Evolutionary conservation across 2,329 filamentous ascomycete genomes (phyloP).

Genomic region (Neopestalotiopsis clavispora): DNA sequence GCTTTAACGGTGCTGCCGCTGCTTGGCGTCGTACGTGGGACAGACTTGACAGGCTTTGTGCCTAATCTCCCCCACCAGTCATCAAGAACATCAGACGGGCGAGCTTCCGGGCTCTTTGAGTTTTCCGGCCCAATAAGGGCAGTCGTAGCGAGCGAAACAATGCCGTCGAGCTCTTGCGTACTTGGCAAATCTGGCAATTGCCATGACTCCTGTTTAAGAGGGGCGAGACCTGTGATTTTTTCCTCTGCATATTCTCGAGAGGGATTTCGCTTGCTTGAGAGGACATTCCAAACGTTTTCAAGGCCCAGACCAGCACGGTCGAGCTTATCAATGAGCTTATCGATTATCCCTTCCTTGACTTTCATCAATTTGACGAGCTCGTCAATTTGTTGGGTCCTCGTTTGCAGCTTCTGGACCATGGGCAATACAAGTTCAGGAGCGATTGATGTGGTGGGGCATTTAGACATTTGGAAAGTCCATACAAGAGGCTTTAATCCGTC

Average conservation of each 20-base stretch:
- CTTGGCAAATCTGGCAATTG: constrained; percentile 31
- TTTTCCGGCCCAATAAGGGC: constrained; percentile 46
- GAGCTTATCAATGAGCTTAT: constrained; percentile 58
- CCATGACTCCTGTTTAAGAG: constrained; percentile 50
- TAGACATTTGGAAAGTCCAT: constrained; percentile 68
- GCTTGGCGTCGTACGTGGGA: constrained; percentile 19
- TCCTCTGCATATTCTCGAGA: constrained; percentile 49
- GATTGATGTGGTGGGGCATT: constrained; percentile 45
- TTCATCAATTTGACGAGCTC: constrained; percentile 48
- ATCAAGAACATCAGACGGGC: constrained; percentile 42
- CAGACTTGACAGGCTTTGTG: constrained; percentile 27
- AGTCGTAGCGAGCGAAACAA: constrained; percentile 42
- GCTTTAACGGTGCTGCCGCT: constrained; percentile 18
- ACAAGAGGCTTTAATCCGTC: constrained; percentile 52
- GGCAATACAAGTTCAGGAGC: constrained; percentile 57
- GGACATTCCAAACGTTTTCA: constrained; percentile 57
- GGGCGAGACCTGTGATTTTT: constrained; percentile 56
- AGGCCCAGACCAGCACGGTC: constrained; percentile 55
- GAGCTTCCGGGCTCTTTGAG: constrained; percentile 33
- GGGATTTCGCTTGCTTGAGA: constrained; percentile 53
- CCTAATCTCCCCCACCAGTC: constrained; percentile 55
- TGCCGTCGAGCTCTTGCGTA: constrained; percentile 34
- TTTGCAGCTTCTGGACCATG: constrained; percentile 52
- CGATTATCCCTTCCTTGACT: constrained; percentile 58
- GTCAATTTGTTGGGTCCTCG: constrained; percentile 44